Evolutionary conservation across 2,329 filamentous ascomycete species (phyloP), one percentile per base, ranked within the genome.

Genomic region (Ceratocystis alfenasii): DNA sequence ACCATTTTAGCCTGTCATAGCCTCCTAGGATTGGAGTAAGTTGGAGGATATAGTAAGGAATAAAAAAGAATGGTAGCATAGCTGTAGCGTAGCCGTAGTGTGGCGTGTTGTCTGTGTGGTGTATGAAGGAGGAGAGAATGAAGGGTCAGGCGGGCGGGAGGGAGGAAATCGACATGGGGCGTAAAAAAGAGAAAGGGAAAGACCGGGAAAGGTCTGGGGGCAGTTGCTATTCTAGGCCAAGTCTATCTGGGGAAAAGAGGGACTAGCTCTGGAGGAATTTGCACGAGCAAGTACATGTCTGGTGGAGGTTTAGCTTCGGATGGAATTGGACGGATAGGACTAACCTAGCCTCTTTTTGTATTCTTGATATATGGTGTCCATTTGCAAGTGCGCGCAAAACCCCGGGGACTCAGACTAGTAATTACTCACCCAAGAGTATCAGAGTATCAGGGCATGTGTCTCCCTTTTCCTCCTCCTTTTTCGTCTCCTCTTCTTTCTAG

Each of bases 1-100:
- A 10, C 33, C 50, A 57, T 57, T 57, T 57, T 57, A 57, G 50
- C 50, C 50, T 57, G 50, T 57, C 25, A 30, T 50, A 20, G 6
- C 45, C 15, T 17, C 12, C 15, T 5, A 8, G 45, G 45, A 8
- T 50, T 50, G 46, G 46, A 22, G 46, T 50, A 50, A n/a, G 46
- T 22, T 50, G 46, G n/a, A 36, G 33, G 7, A 36, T 10, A 8
- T 6, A 10, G 7, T 2, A 36, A 8, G 2, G 33, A 36, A 36
- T 36, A 36, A 36, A 36, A 36, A 36, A 33, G 8, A 36, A 36
- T 10, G 33, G 33, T 36, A 10, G 33, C 33, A 10, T 36, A 36
- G 8, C 33, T 6, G 33, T 36, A 10, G 33, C 8, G 8, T 36
- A 36, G 33, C 33, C 7, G 33, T 36, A 36, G 33, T 36, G 8